Conservation (phyloP, 2,329 filamentous ascomycete species). For the Elsinoe necatrix region DNA sequence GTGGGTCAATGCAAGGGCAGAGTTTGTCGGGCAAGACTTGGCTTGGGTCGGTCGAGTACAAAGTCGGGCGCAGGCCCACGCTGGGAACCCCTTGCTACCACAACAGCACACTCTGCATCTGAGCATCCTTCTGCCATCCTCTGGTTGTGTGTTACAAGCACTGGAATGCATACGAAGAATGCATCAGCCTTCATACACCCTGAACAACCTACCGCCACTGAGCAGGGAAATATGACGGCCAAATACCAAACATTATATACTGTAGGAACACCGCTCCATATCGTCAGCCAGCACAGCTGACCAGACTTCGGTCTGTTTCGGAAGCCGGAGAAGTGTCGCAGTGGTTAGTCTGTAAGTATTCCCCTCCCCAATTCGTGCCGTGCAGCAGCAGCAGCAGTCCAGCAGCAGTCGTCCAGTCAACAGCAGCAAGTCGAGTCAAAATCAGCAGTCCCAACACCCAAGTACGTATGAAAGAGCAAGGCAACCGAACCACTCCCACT, state of each 20-base stretch:
- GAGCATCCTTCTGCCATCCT: neutral
- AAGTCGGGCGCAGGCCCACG: neutral
- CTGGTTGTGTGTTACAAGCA: neutral
- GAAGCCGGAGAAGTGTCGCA: neutral
- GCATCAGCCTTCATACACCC: neutral
- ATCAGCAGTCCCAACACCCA: neutral
- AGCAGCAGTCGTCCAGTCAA: neutral
- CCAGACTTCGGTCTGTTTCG: neutral
- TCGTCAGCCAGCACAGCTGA: neutral
- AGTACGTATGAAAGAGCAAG: neutral
- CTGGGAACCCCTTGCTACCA: neutral
- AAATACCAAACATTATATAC: neutral
- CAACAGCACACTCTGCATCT: neutral
- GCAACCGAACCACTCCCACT: neutral
- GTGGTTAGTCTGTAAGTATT: neutral
- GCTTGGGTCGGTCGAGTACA: neutral
- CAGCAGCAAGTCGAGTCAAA: neutral
- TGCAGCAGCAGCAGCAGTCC: no score
- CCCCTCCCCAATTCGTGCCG: no score
- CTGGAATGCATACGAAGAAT: neutral
- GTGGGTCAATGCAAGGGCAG: constrained; percentile 10
- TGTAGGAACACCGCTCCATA: neutral
- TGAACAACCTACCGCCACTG: neutral
- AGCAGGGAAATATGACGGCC: neutral
- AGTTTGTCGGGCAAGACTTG: neutral